Evolutionary conservation across 176 grass and related monocot genomes (phyloP).

Genomic region (Musa acuminata): DNA sequence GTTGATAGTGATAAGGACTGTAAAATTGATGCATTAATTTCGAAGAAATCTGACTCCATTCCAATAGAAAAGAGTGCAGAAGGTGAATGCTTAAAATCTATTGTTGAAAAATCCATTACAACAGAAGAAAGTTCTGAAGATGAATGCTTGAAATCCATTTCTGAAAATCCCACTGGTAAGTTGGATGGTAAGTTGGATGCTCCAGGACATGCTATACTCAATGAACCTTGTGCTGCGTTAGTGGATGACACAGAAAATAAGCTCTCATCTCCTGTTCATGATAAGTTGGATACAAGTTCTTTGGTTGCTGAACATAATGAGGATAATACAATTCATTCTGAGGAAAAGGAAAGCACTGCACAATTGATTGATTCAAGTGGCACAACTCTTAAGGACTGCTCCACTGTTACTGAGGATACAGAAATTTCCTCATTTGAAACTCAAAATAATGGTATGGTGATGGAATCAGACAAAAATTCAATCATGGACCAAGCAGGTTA

Average conservation of each 20-base stretch:
- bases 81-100: not conserved
- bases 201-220: constrained; percentile 23
- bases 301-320: constrained; percentile 30
- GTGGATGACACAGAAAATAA: constrained; percentile 14
- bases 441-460: constrained; percentile 23
- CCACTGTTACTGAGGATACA: constrained; percentile 19
- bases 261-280: constrained; percentile 15
- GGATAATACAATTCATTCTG: constrained; percentile 3
- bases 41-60: not conserved
- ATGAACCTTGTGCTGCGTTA: constrained; percentile 24
- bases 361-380: constrained; percentile 20
- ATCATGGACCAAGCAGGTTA: constrained; percentile 49
- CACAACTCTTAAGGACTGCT: constrained; percentile 8
- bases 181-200: no score
- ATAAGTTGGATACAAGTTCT: constrained; percentile 13
- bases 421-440: constrained; percentile 15
- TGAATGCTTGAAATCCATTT: constrained; percentile 18
- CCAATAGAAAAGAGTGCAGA: not conserved
- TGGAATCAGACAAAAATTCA: constrained; percentile 13
- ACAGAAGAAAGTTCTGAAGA: constrained; percentile 4
- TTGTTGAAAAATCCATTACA: not conserved
- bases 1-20: not conserved
- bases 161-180: constrained; percentile 22
- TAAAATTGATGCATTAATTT: not conserved
- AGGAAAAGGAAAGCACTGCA: constrained; percentile 24